These are phyloP conservation scores for Ichthyophthirius multifiliis DNA, from an alignment of 169 alveolate species.

Conservation along the genomic window DNA sequence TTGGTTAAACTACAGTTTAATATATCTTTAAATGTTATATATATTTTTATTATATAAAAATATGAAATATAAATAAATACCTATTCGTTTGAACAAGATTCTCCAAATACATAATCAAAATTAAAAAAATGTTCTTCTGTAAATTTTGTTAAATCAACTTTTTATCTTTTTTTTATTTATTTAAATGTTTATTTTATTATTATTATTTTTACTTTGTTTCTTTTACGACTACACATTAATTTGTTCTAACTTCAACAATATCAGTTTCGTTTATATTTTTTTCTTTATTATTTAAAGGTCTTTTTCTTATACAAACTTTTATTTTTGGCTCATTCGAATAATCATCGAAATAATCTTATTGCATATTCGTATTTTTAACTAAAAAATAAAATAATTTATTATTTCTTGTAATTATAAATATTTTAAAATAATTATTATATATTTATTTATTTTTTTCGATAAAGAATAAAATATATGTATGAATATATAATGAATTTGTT, in stretches of 20 bases:
- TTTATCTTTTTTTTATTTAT: constrained; percentile 26
- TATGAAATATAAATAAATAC: no score
- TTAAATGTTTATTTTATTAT: background rate
- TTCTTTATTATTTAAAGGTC: constrained; percentile 94
- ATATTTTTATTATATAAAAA: no score
- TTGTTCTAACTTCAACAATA: constrained; percentile 83
- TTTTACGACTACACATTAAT: constrained; percentile 69
- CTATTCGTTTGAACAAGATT: constrained; percentile 67
- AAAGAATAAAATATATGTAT: no score
- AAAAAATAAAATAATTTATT: no score
- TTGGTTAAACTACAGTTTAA: constrained; percentile 64
- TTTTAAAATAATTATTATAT: no score
- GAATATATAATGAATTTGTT: no score
- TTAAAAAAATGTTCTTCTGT: constrained; percentile 84
- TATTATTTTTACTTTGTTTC: constrained; percentile 78
- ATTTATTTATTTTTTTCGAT: no score
- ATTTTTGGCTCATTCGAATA: constrained; percentile 77
- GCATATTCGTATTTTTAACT: no score
- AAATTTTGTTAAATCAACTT: constrained; percentile 86
- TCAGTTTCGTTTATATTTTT: constrained; percentile 88
- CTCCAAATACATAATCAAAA: constrained; percentile 85
- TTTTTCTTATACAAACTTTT: constrained; percentile 93
- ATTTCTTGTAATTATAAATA: no score
- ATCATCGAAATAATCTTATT: background rate
- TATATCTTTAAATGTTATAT: no score